Evolutionary conservation across 2,329 filamentous ascomycete species (phyloP).

Genomic region (Monosporascus sp.): DNA sequence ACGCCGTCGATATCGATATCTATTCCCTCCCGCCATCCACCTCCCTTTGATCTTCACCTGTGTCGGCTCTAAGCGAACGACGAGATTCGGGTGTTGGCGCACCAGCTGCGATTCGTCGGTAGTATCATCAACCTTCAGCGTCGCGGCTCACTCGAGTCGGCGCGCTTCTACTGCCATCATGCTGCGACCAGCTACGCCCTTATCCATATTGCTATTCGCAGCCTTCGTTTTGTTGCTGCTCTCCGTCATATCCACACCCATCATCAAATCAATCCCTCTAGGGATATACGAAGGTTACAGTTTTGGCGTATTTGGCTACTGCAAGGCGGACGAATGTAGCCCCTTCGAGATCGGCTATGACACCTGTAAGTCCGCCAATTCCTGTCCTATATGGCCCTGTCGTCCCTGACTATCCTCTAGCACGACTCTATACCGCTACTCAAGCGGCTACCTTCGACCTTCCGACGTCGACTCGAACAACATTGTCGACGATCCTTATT

Average conservation of each 20-base stretch:
- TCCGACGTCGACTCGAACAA: constrained; percentile 45
- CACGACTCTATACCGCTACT: constrained; percentile 6
- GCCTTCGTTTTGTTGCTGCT: constrained; percentile 84
- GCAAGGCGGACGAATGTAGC: constrained; percentile 62
- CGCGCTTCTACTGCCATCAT: constrained; percentile 48
- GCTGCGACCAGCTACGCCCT: constrained; percentile 86
- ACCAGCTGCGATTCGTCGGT: constrained; percentile 2
- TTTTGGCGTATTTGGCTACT: constrained; percentile 93
- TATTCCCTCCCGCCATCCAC: neutral
- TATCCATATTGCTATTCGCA: constrained; percentile 77
- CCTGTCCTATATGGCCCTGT: neutral
- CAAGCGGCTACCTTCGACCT: constrained; percentile 48
- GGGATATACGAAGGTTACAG: constrained; percentile 70
- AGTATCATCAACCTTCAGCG: constrained; percentile 11
- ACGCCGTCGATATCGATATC: constrained; percentile 10
- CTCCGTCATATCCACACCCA: constrained; percentile 83
- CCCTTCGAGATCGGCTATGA: constrained; percentile 79
- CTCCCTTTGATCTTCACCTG: constrained; percentile 1
- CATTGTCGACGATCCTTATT: constrained; percentile 83
- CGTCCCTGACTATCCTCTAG: constrained; percentile 15
- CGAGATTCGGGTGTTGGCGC: neutral
- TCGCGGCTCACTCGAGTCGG: constrained; percentile 25
- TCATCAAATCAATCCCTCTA: constrained; percentile 80
- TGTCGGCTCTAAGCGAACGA: constrained; percentile 7
- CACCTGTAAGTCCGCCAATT: constrained; percentile 55